Evolutionary conservation across 768 basidiomycete genomes (phyloP), one percentile per base, ranked within the genome.

Genomic region (Gymnopilus junonius): DNA sequence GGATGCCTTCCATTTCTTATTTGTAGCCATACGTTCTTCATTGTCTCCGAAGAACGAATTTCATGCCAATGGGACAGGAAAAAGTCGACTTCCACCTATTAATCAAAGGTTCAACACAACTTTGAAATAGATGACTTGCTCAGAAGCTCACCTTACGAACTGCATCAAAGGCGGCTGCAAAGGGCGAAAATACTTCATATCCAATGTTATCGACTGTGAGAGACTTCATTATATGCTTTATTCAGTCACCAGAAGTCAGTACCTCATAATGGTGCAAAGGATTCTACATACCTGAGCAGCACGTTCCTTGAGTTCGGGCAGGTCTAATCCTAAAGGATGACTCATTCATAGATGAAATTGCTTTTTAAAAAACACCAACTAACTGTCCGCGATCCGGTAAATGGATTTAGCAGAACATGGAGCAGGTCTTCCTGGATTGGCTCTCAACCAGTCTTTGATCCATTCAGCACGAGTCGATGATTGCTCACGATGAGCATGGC

Each of bases 21-120:
- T 75, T 94, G 92, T 60, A 88, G 84, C 91, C 93, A 95, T 4
- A 95, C 90, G 65, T 83, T 84, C 58, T 84, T 85, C 92, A 95
- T 93, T 12, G 90, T 84, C 17, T 89, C 87, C n/a, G 91, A 92
- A n/a, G 84, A 76, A 42, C 92, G 89, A 58, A 96, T 93, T 31
- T 92, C 89, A 39, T 82, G 77, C 94, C 94, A 96, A 69, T 94
- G 88, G 42, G 85, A 82, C 48, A 94, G 76, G 80, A 94, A 94
- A 77, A 85, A 93, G 35, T 85, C 84, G 15, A 95, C 83, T 73
- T 95, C 87, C 31, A 91, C 65, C 77, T 85, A 39, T 77, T 8
- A 25, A 29, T 17, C 6, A 32, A 46, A n/a, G n/a, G n/a, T 27
- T 25, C 3, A 45, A n/a, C 29, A 32, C 17, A 39, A 15, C 2